A percentile compares a stretch with the other conserved stretches of the same genome.
Evolutionary conservation across 2,329 filamentous ascomycete genomes (phyloP).

Genomic region (Pseudogymnoascus sp.): DNA sequence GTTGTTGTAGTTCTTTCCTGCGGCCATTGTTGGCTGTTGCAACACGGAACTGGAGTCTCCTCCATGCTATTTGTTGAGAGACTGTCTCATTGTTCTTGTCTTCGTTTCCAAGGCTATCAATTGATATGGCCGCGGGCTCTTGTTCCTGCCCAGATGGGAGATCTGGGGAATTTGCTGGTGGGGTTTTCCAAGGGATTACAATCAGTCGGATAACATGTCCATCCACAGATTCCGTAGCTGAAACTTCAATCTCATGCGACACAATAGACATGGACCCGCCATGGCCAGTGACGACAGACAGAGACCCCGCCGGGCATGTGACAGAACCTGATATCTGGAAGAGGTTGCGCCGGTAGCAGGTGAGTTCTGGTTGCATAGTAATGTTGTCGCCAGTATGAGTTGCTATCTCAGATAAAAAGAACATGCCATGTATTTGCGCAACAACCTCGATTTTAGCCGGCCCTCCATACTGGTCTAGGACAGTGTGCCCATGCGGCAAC

Average conservation of each 20-base stretch:
- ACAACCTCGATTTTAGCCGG: slow-evolving; percentile 40
- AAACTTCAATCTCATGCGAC: slow-evolving; percentile 78
- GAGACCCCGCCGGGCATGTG: slow-evolving; percentile 66
- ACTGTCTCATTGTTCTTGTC: slow-evolving; percentile 60
- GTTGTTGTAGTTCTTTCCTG: slow-evolving; percentile 89
- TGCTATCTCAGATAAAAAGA: slow-evolving; percentile 64
- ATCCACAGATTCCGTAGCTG: slow-evolving; percentile 90
- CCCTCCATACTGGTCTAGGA: slow-evolving; percentile 42
- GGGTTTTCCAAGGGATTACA: slow-evolving; percentile 96
- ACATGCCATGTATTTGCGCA: slow-evolving; percentile 80
- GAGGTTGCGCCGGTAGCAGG: slow-evolving; percentile 89
- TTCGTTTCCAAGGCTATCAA: slow-evolving; percentile 38
- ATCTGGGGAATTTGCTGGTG: slow-evolving; percentile 67
- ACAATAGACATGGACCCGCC: slow-evolving; percentile 77
- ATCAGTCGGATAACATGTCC: slow-evolving; percentile 88
- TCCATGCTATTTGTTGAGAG: slow-evolving; percentile 90
- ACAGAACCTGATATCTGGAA: slow-evolving; percentile 93
- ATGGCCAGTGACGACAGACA: slow-evolving; percentile 74
- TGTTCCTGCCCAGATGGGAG: slow-evolving; percentile 61
- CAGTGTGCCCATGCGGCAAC: slow-evolving; percentile 32
- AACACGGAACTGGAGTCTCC: slow-evolving; percentile 83
- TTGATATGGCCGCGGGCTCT: slow-evolving; percentile 75
- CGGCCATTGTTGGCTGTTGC: slow-evolving; percentile 95
- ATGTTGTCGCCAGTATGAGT: slow-evolving; percentile 43
- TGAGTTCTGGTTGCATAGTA: slow-evolving; percentile 66